Conservation (phyloP, 148 eudicot species). For the Rheum nobile region DNA sequence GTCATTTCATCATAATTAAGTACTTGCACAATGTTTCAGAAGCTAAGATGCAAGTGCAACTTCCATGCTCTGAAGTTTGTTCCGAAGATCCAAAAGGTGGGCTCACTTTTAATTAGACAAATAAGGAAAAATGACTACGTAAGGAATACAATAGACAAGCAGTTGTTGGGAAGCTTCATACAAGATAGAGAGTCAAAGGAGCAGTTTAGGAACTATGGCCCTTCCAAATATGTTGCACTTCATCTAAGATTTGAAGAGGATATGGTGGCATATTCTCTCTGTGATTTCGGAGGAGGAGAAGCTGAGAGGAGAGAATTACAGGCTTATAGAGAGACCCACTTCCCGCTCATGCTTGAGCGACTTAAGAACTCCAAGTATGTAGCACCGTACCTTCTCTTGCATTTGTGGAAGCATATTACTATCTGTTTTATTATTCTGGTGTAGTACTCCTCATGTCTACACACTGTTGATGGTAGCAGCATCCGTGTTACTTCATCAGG, state of each 20-base stretch:
- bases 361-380: conserved; percentile 41
- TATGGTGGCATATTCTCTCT: conserved; percentile 93
- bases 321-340: conserved; percentile 77
- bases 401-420: no score
- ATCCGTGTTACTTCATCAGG: conserved; percentile 55
- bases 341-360: conserved; percentile 65
- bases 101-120: conserved; percentile 52
- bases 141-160: conserved; percentile 39
- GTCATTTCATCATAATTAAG: no score
- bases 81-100: conserved; percentile 63
- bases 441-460: not conserved
- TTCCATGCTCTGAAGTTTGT: conserved; percentile 76
- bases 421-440: no score
- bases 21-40: conserved; percentile 29
- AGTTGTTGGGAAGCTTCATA: conserved; percentile 66
- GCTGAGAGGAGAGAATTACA: conserved; percentile 57
- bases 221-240: conserved; percentile 72
- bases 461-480: not conserved
- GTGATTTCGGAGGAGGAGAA: conserved; percentile 92
- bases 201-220: conserved; percentile 6
- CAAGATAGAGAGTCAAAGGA: conserved; percentile 19
- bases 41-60: conserved; percentile 90
- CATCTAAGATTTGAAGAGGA: conserved; percentile 93
- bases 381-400: not conserved
- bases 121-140: conserved; percentile 38